phyloP scores from a whole-genome alignment of 2,329 filamentous ascomycete genomes.

The Oidium heveae region DNA sequence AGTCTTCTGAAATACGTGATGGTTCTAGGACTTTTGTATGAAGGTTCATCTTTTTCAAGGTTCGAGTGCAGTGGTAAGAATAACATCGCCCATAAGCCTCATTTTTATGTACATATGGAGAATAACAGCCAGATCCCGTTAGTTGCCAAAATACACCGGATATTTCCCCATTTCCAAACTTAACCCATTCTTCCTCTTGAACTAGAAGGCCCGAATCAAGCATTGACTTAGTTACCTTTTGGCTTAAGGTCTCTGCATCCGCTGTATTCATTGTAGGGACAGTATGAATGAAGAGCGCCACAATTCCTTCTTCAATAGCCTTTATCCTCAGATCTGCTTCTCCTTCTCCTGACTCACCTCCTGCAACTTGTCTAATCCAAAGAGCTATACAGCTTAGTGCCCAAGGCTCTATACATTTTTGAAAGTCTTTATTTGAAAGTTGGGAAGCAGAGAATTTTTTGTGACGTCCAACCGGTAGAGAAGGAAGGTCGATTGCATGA shows the following conservation, averaged over 20 bases:
- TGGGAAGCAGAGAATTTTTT: slow-evolving; percentile 72
- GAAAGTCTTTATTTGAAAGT: slow-evolving; percentile 55
- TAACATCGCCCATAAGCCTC: slow-evolving; percentile 61
- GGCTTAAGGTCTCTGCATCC: slow-evolving; percentile 71
- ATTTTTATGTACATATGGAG: slow-evolving; percentile 45
- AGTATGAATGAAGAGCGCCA: slow-evolving; percentile 76
- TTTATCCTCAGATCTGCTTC: slow-evolving; percentile 70
- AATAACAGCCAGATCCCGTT: slow-evolving; percentile 77
- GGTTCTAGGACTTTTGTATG: slow-evolving; percentile 46
- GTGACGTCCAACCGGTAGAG: slow-evolving; percentile 52
- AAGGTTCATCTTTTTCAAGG: slow-evolving; percentile 80
- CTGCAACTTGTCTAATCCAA: slow-evolving; percentile 69
- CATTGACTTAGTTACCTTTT: slow-evolving; percentile 57
- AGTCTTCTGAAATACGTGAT: slow-evolving; percentile 45
- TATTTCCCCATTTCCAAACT: slow-evolving; percentile 56
- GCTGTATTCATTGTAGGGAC: slow-evolving; percentile 97
- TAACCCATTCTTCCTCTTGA: slow-evolving; percentile 92
- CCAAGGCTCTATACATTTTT: slow-evolving; percentile 74
- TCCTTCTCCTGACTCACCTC: slow-evolving; percentile 31
- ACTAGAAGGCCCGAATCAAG: slow-evolving; percentile 52
- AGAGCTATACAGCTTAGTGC: slow-evolving; percentile 64
- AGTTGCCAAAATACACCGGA: slow-evolving; percentile 86
- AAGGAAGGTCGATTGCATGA: slow-evolving; percentile 58
- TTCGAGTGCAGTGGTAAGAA: slow-evolving; percentile 78
- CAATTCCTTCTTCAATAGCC: slow-evolving; percentile 64